Evolutionary conservation across 2,329 filamentous ascomycete species (phyloP), one percentile per base, ranked within the genome.

Genomic region (Fusarium sp.): DNA sequence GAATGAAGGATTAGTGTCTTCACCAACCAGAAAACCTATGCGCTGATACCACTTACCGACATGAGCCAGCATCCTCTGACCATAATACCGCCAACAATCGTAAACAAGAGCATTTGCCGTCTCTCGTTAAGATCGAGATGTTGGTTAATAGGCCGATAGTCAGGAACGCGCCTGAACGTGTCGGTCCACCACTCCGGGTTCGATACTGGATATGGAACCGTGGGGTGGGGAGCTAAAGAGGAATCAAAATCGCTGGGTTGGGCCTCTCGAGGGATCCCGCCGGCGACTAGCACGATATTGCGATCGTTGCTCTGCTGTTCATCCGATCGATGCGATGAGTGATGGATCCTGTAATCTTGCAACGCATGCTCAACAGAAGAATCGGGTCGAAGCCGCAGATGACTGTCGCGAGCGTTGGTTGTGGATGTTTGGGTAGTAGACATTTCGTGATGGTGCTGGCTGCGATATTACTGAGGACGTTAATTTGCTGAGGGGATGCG

Each of bases 271-370:
- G 43, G 30, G 15, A 50, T 60, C 3, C 33, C 35, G 18, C 35
- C 46, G 0, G 57, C 57, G n/a, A 64, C 32, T 19, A 64, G 18
- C 5, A 64, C 38, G 11, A 38, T 15, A 5, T 33, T 37, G 11
- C 32, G 13, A 11, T 38, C 23, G 11, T 9, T 23, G 25, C 38
- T 33, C 43, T 28, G 40, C 13, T 35, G 16, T 15, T 40, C 57
- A 2, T 6, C 3, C 1, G 61, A 6, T 46, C 23, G 44, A 4
- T 43, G 58, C 10, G 38, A 33, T 7, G 54, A 60, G 35, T 64
- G 57, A 23, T 64, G 57, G 5, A 64, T 62, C 23, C 53, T 60
- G 25, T 64, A 64, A 5, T 62, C 62, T n/a, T 64, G 25, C 12
- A 64, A 47, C 3, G 12, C n/a, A 28, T 52, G 3, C 3, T 52